These are phyloP conservation scores for Cornus controversa DNA, from an alignment of 148 eudicot genomes.

Conservation along the genomic window DNA sequence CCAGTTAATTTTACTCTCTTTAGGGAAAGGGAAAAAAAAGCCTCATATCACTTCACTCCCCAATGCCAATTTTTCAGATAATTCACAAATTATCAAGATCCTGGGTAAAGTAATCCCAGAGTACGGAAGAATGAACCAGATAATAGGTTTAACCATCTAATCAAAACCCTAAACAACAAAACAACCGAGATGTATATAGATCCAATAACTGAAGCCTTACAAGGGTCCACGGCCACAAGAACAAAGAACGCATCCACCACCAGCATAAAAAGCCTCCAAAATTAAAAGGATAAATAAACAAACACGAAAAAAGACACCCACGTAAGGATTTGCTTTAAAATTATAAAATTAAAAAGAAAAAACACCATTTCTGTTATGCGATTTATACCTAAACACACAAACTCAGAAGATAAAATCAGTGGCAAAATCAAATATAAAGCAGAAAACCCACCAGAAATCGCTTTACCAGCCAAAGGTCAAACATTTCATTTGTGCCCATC, in stretches of 20 bases:
- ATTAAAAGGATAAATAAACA: no score
- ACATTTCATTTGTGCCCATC: neutral
- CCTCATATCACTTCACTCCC: neutral
- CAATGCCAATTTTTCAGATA: no score
- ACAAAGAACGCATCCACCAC: neutral
- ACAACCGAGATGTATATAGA: neutral
- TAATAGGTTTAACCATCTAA: neutral
- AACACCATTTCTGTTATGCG: no score
- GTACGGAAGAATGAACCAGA: neutral
- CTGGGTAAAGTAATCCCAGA: neutral
- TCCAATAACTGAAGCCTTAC: neutral
- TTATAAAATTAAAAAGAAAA: no score
- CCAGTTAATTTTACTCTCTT: neutral
- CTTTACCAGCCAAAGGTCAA: neutral
- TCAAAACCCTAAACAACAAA: slow-evolving; percentile 6
- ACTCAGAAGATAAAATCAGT: neutral
- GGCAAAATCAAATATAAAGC: neutral
- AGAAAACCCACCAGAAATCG: neutral
- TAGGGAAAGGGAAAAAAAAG: neutral
- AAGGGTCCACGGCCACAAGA: neutral
- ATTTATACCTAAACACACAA: no score
- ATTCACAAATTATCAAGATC: neutral
- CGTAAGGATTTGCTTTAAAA: no score
- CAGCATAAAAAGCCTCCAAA: no score
- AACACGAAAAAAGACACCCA: no score